Base-by-base conservation (phyloP, 441 rosid genomes). In the Euphorbia corollata region DNA sequence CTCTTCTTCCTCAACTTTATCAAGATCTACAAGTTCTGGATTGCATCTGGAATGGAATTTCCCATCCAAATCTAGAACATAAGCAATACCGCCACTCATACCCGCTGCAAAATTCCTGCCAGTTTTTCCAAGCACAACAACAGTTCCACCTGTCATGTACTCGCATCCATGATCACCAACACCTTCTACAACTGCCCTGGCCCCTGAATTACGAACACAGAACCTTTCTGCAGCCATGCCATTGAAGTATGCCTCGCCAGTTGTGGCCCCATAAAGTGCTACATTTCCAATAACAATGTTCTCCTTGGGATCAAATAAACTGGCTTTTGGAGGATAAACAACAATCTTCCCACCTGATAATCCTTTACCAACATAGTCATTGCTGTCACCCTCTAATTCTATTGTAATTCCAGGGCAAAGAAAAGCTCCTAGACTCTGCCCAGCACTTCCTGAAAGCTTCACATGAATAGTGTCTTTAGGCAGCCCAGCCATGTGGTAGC, bases 141-240 rank as follows among this genome's bases (percentile, higher is more conserved):
- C 97, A 10, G 87, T 96, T 57, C 99, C 99, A 51, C 99, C 99
- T 15, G 99, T 96, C 99, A 96, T 96, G 82, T 96, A 96, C 80
- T 96, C 99, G 20, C 99, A 96, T 59, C 99, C 99, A 78, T 96
- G 99, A 78, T 96, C 99, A 68, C 99, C 99, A 72, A 96, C 90
- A 66, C 99, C 99, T 85, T 96, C 99, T 8, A 96, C 98, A 64
- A 96, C 99, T 11, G 99, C 97, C 72, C 67, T 91, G 18, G 90
- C 99, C 68, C 99, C 99, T n/a, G 99, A 96, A 70, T 96, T 96
- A 68, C 99, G 98, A 63, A 96, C 99, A 78, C 89, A 90, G 78
- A 96, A 96, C 75, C 99, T 87, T 74, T 96, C 99, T 56, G 99
- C 99, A 7, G 99, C 98, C 99, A 96, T 96, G 39, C 99, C 99